Evolutionary conservation across 345 rosid species (phyloP).

Genomic region (Citrus australasica): DNA sequence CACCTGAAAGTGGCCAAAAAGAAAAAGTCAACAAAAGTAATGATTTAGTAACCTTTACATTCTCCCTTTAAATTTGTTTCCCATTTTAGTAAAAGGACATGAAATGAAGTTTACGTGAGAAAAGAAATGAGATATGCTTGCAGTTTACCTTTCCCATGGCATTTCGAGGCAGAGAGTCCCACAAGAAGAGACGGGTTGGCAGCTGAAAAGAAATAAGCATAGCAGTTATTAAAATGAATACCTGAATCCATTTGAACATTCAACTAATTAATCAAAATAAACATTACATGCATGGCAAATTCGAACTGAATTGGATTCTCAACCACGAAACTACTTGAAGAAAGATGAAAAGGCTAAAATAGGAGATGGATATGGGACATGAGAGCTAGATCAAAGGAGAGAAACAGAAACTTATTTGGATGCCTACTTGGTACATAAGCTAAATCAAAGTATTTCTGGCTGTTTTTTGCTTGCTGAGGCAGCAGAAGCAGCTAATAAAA

Average conservation of each 20-base stretch:
- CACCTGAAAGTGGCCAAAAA: conserved; percentile 46
- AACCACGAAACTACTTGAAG: background rate
- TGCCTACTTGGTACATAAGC: too few relatives aligned
- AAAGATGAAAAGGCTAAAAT: background rate
- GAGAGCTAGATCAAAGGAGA: background rate
- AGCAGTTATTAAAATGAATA: background rate
- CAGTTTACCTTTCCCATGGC: conserved; percentile 93
- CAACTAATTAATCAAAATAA: background rate
- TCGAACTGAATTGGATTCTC: background rate
- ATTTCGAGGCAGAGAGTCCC: conserved; percentile 92
- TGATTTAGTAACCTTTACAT: background rate
- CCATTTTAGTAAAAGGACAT: background rate
- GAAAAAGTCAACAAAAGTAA: background rate
- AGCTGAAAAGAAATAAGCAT: conserved; percentile 40
- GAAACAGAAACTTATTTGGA: background rate
- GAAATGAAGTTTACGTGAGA: background rate
- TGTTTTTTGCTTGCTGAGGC: background rate
- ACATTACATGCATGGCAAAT: background rate
- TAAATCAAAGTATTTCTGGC: background rate
- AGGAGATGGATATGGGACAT: background rate
- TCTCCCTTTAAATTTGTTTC: background rate
- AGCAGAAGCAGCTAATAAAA: conserved; percentile 4
- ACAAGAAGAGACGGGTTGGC: conserved; percentile 73
- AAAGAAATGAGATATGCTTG: background rate
- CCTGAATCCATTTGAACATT: background rate